phyloP scores from a whole-genome alignment of 2,329 filamentous ascomycete species.

The Scolecobasidium constrictum region DNA sequence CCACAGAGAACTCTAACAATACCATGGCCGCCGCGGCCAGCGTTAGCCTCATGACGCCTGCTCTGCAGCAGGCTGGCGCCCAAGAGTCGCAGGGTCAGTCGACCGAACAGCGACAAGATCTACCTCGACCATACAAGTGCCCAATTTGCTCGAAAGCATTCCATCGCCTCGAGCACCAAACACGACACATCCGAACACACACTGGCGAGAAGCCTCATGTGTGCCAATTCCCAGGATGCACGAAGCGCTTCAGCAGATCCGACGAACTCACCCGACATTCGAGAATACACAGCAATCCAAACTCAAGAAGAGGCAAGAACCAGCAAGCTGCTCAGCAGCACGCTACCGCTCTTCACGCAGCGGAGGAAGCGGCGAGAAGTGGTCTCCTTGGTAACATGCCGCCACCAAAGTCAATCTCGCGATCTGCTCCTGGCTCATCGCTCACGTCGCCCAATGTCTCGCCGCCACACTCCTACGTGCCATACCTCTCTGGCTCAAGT shows the following conservation, averaged over 20 bases:
- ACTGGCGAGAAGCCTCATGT: constrained; percentile 97
- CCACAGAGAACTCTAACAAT: constrained; percentile 3
- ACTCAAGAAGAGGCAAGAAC: constrained; percentile 85
- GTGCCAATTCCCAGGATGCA: constrained; percentile 90
- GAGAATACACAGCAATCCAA: constrained; percentile 97
- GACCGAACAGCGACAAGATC: constrained; percentile 57
- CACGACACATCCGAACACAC: constrained; percentile 85
- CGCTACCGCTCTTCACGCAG: constrained; percentile 47
- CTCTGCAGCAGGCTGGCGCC: constrained; percentile 41
- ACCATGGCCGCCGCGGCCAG: constrained; percentile 30
- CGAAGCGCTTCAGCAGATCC: constrained; percentile 91
- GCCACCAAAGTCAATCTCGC: constrained; percentile 68
- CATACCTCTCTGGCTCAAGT: constrained; percentile 25
- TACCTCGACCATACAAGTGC: constrained; percentile 96
- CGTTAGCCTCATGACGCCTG: constrained; percentile 41
- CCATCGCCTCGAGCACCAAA: constrained; percentile 93
- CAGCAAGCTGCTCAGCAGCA: constrained; percentile 41
- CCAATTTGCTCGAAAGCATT: constrained; percentile 97
- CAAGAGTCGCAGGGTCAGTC: constrained; percentile 21
- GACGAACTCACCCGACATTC: constrained; percentile 96
- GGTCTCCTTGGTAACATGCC: constrained; percentile 52
- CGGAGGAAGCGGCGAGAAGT: constrained; percentile 37
- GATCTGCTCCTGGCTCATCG: constrained; percentile 79
- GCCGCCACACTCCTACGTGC: constrained; percentile 70
- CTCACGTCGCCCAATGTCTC: constrained; percentile 92